phyloP scores from a whole-genome alignment of 768 basidiomycete species.

The Lentinula detonsa region DNA sequence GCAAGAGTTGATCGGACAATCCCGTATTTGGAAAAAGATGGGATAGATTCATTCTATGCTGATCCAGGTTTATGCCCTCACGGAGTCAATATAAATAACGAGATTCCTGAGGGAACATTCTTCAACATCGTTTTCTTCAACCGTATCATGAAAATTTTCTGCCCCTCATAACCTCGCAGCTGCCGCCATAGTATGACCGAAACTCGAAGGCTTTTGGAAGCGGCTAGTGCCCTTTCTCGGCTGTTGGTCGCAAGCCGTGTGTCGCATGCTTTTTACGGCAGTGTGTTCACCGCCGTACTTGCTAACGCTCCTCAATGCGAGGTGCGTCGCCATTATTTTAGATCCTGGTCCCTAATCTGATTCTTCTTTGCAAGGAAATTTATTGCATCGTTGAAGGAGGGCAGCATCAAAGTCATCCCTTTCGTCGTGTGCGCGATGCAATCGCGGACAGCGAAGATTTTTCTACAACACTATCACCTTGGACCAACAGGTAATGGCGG shows the following conservation, averaged over 20 bases:
- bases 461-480: slow-evolving; percentile 68
- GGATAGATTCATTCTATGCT: slow-evolving; percentile 32
- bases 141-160: slow-evolving; percentile 48
- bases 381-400: slow-evolving; percentile 79
- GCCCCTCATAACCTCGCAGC: slow-evolving; percentile 15
- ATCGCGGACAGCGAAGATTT: slow-evolving; percentile 58
- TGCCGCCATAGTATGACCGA: slow-evolving; percentile 49
- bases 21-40: slow-evolving; percentile 35
- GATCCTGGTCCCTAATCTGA: slow-evolving; percentile 1
- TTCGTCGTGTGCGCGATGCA: slow-evolving; percentile 76
- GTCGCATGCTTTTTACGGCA: slow-evolving; percentile 81
- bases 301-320: slow-evolving; percentile 61
- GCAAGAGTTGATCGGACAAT: slow-evolving; percentile 38
- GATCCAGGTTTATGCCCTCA: slow-evolving; percentile 35
- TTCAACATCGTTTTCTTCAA: slow-evolving; percentile 33
- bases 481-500: slow-evolving; percentile 68
- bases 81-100: slow-evolving; percentile 43
- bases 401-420: slow-evolving; percentile 57
- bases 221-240: slow-evolving; percentile 67
- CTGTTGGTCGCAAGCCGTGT: slow-evolving; percentile 51
- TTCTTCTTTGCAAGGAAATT: slow-evolving; percentile 54
- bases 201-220: slow-evolving; percentile 69
- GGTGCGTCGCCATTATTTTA: slow-evolving; percentile 32
- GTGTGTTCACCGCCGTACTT: slow-evolving; percentile 63
- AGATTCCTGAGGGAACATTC: slow-evolving; percentile 24